These are phyloP conservation scores for Fraxinus dipetala DNA, from an alignment of 305 asterid genomes.

Conservation along the genomic window DNA sequence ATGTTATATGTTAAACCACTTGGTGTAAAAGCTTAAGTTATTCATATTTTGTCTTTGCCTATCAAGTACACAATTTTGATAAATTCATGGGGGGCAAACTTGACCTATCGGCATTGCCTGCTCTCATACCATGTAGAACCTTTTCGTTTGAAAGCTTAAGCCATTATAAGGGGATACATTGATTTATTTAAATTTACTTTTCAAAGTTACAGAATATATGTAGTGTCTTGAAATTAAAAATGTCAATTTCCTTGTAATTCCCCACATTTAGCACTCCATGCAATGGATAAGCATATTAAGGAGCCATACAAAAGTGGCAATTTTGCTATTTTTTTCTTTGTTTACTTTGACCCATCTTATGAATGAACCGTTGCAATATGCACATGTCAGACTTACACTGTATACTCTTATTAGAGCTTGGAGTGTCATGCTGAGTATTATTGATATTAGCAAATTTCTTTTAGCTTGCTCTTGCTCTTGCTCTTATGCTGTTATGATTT, in stretches of 20 bases:
- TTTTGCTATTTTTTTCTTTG: background rate
- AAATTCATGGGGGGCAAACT: background rate
- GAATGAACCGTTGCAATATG: background rate
- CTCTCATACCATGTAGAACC: background rate
- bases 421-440: background rate
- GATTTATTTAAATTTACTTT: background rate
- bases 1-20: background rate
- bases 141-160: background rate
- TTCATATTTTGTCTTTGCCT: background rate
- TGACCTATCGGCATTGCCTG: background rate
- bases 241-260: background rate
- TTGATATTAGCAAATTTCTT: background rate
- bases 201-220: background rate
- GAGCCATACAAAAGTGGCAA: background rate
- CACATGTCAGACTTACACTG: background rate
- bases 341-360: background rate
- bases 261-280: background rate
- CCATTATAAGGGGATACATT: background rate
- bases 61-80: background rate
- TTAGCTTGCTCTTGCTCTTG: slow-evolving; percentile 6
- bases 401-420: background rate
- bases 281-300: background rate
- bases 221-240: background rate
- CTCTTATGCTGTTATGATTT: background rate
- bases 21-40: background rate